Base-by-base conservation (phyloP, 2,329 filamentous ascomycete species). In the Cryphonectria carpinicola region DNA sequence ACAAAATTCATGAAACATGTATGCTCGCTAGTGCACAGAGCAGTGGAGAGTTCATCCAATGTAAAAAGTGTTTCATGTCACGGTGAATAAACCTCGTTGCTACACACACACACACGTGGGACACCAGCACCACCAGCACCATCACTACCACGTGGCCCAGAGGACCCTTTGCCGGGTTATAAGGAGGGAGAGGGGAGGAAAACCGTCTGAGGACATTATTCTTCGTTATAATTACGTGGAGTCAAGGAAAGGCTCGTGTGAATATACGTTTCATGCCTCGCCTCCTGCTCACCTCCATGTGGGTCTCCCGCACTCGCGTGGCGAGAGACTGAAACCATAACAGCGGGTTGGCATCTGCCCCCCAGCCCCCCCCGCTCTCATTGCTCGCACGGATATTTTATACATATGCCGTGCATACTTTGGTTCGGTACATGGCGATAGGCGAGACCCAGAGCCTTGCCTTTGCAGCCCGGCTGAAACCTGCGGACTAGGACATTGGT, bases 241-340 rank as follows among this genome's bases (percentile, higher is more conserved):
- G 63, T 19, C 28, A 65, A 19, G 22, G 22, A 54, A n/a, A 14
- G 13, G 46, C 46, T 37, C 10, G 49, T 41, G 65, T 52, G 54
- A 17, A 22, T 4, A n/a, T 22, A 28, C 19, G 65, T 66, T 66
- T 66, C 65, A 66, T 28, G 46, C 22, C 14, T 37, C 14, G 46
- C 35, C 65, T 58, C 65, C 52, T 56, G 13, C 37, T 58, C 8
- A 56, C 46, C 64, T 66, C 64, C 64, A 66, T 66, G 64, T 66
- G 65, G 65, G 65, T 66, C 49, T 66, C 65, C 65, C 35, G 49
- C 65, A 60, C 52, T 46, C 63, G 63, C 52, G 25, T 61, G 35
- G 32, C n/a, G 22, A 41, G 22, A 25, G 22, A 56, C 32, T 58
- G 65, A 66, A 66, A 66, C 65, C 32, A 56, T 52, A 41, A 25